Evolutionary conservation across 345 rosid species (phyloP).

Genomic region (Erysimum cheiranthoides): DNA sequence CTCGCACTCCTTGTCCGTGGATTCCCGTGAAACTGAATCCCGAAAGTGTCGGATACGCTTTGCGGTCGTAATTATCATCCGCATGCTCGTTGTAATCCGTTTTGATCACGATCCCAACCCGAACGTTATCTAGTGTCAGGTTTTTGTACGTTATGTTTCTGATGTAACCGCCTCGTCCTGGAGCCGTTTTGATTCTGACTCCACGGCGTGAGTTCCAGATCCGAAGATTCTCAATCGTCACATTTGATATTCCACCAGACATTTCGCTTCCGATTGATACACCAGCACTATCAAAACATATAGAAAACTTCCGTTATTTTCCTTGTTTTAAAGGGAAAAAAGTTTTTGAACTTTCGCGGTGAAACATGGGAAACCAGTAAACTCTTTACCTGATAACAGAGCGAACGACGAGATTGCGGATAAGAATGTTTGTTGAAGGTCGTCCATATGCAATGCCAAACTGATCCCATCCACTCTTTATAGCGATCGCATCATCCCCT

Average conservation of each 20-base stretch:
- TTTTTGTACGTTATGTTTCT: conserved; percentile 65
- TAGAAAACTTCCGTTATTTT: neutral
- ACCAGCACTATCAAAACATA: conserved; percentile 66
- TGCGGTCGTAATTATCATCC: conserved; percentile 68
- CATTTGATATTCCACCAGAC: conserved; percentile 90
- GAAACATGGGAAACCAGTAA: conserved; percentile 27
- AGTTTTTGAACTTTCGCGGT: neutral
- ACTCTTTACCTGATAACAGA: conserved; percentile 87
- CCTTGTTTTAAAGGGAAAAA: neutral
- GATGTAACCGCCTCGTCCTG: conserved; percentile 88
- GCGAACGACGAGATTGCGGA: conserved; percentile 83
- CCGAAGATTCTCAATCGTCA: conserved; percentile 70
- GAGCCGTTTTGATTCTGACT: conserved; percentile 88
- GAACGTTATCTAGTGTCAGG: conserved; percentile 75
- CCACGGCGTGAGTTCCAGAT: conserved; percentile 89
- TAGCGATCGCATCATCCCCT: conserved; percentile 95
- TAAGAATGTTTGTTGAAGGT: conserved; percentile 80
- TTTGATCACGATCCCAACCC: conserved; percentile 86
- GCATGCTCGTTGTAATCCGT: conserved; percentile 94
- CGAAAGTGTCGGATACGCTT: conserved; percentile 61
- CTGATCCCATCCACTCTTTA: conserved; percentile 99
- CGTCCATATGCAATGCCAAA: conserved; percentile 87
- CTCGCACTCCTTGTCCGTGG: conserved; percentile 83
- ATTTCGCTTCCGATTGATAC: conserved; percentile 92
- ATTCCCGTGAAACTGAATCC: conserved; percentile 72